Evolutionary conservation across 257 asterid species (phyloP).

Genomic region (Cordia subcordata): DNA sequence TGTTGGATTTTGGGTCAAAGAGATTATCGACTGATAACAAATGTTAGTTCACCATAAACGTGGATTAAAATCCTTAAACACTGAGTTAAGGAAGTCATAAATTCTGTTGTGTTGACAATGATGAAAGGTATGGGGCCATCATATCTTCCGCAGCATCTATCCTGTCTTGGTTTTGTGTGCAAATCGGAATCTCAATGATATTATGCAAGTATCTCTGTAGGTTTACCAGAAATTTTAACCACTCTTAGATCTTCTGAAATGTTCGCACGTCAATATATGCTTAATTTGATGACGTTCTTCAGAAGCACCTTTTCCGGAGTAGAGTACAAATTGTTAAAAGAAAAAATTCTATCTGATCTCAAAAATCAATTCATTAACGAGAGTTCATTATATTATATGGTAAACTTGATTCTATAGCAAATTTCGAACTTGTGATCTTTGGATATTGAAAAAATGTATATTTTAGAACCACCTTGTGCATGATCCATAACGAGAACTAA

Average conservation of each 20-base stretch:
- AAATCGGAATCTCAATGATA: conserved; percentile 50
- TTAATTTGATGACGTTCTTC: too few relatives aligned
- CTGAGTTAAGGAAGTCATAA: conserved; percentile 17
- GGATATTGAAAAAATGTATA: too few relatives aligned
- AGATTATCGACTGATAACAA: conserved; percentile 3
- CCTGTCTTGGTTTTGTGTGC: conserved; percentile 22
- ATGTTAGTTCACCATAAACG: conserved; percentile 18
- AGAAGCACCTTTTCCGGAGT: too few relatives aligned
- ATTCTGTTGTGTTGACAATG: conserved; percentile 18
- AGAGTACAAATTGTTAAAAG: too few relatives aligned
- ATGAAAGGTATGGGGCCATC: conserved; percentile 22
- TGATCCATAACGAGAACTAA: too few relatives aligned
- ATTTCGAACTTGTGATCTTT: too few relatives aligned
- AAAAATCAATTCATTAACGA: too few relatives aligned
- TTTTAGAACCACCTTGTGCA: too few relatives aligned
- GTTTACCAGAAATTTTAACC: conserved; percentile 26
- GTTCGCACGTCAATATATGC: too few relatives aligned
- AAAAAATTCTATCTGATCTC: too few relatives aligned
- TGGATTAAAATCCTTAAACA: conserved; percentile 19
- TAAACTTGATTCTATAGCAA: too few relatives aligned
- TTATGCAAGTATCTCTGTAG: conserved; percentile 28
- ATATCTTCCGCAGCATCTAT: conserved; percentile 33
- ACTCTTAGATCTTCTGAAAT: conserved; percentile 27
- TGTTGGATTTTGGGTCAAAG: background rate
- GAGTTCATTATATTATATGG: too few relatives aligned